Conservation (phyloP, 176 grass and related monocot species). For the Alopecurus myosuroides region DNA sequence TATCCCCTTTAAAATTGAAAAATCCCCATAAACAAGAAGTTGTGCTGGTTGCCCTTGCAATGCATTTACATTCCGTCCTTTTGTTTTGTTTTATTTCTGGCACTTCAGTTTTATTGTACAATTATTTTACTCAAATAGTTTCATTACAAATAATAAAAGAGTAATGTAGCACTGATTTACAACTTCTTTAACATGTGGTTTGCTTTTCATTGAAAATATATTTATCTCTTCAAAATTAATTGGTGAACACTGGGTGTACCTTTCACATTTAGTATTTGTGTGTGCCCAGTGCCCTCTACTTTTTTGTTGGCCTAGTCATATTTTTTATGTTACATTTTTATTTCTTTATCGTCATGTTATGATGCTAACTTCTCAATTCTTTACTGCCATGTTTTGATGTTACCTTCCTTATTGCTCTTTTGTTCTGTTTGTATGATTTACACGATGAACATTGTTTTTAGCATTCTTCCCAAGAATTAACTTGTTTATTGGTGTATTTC, state of each 20-base stretch:
- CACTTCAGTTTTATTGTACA: neutral
- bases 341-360: neutral
- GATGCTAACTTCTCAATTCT: neutral
- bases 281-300: neutral
- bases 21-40: neutral
- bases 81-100: neutral
- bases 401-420: neutral
- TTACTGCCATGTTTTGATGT: neutral
- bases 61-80: neutral
- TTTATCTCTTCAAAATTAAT: neutral
- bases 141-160: neutral
- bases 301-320: neutral
- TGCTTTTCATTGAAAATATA: conserved; percentile 13
- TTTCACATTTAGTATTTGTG: neutral
- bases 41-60: neutral
- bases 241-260: neutral
- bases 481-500: neutral
- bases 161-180: neutral
- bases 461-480: neutral
- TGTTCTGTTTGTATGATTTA: neutral
- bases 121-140: neutral
- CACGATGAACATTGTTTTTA: neutral
- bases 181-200: neutral
- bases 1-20: neutral
- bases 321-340: neutral